Base-by-base conservation (phyloP, 257 asterid genomes). In the Osmanthus fragrans region DNA sequence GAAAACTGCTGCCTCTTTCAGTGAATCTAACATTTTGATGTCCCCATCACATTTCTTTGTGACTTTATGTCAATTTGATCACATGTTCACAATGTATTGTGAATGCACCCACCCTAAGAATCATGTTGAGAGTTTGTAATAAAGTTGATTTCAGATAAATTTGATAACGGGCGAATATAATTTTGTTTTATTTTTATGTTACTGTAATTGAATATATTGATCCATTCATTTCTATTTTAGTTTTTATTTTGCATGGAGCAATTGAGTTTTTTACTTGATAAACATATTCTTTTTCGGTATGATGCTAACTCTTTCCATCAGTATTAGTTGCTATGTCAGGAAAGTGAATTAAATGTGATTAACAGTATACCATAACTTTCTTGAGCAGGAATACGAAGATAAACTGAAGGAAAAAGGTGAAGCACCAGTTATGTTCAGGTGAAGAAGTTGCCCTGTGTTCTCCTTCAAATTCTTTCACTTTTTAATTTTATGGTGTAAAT, bases 381-480 rank as follows among this genome's bases (percentile, higher is more conserved):
- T 64, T 79, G 79, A 82, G 13, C 79, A 96, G 99, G 97, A 96
- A 82, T 92, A 90, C 64, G 97, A 93, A 84, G 97, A 89, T 6
- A 96, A 92, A 84, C 80, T 83, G 84, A 91, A 90, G 83, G 99
- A 96, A 83, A 96, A 96, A 84, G 99, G 99, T 74, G 99, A 96
- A 87, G 78, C 92, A 19, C 97, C 99, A 72, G 98, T 96, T 66
- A 96, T 96, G 99, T 96, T 96, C 88, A 96, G 99, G 99, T 96
- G 84, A 88, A 68, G 67, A 80, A 37, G 77, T 79, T 73, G 81
- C 56, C 37, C 75, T 49, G n/a, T 67, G 70, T 76, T 21, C 54
- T 21, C 47, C 37, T 76, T 33, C 21, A 54, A 51, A 72, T 27
- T 60, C 12, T 65, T 42, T 33, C 32, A 71, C 76, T 71, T 21